Percentiles rank a stretch among this genome's conserved stretches.
phyloP scores from a whole-genome alignment of 1,284 basidiomycete species.

The Cryptococcus neoformans region DNA sequence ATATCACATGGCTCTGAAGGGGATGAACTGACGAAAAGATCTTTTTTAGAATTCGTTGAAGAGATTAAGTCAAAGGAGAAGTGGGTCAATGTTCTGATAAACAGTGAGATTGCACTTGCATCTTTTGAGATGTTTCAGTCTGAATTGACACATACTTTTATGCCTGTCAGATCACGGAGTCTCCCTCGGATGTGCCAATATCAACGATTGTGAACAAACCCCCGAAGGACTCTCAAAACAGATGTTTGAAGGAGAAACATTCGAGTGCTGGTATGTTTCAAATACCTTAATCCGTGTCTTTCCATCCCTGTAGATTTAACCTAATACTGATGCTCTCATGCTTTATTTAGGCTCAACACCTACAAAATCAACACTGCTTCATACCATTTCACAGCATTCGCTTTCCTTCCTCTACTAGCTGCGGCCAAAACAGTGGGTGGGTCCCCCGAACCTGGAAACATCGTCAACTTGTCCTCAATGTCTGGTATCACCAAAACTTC shows the following conservation, averaged over 20 bases:
- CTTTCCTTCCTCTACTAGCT: conserved; percentile 46
- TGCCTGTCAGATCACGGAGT: conserved; percentile 39
- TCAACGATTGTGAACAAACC: conserved; percentile 37
- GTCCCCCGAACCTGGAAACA: conserved; percentile 40
- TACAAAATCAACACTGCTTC: conserved; percentile 46
- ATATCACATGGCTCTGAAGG: background rate
- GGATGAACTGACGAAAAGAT: background rate
- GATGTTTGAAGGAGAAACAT: conserved; percentile 45
- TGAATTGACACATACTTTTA: background rate
- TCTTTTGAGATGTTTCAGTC: background rate
- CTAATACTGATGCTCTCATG: no score
- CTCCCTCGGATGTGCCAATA: conserved; percentile 28
- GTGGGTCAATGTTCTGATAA: conserved; percentile 37
- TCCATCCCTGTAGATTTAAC: background rate
- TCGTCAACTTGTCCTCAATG: conserved; percentile 44
- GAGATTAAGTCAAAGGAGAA: conserved; percentile 33
- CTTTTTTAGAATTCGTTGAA: conserved; percentile 25
- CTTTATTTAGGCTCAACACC: conserved; percentile 21
- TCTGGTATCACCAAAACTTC: conserved; percentile 39
- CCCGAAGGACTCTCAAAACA: conserved; percentile 39
- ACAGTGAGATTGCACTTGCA: conserved; percentile 24
- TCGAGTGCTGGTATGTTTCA: conserved; percentile 36
- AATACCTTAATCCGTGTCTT: no score
- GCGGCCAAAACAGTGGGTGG: conserved; percentile 37
- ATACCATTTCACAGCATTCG: conserved; percentile 48